Evolutionary conservation across 2,329 filamentous ascomycete genomes (phyloP).

Genomic region (Xylaria sp.): DNA sequence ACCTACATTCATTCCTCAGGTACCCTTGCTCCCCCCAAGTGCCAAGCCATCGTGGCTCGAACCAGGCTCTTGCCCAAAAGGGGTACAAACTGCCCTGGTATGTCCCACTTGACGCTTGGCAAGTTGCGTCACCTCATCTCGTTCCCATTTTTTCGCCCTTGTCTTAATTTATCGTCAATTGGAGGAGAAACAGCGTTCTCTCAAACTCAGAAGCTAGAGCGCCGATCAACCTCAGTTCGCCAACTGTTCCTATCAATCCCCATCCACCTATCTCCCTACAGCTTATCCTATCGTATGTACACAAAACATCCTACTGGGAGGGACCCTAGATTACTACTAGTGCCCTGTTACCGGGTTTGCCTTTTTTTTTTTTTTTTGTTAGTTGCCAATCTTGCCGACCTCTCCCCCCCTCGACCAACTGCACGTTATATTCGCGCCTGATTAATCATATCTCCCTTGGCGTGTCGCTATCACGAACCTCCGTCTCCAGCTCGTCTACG

Average conservation of each 20-base stretch:
- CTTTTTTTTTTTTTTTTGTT: background rate
- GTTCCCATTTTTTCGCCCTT: background rate
- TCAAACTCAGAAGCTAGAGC: slow-evolving; percentile 20
- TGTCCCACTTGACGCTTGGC: background rate
- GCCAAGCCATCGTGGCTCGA: slow-evolving; percentile 24
- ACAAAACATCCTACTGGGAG: too few relatives aligned
- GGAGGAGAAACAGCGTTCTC: background rate
- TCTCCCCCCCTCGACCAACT: too few relatives aligned
- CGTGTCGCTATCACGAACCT: background rate
- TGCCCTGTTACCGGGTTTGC: background rate
- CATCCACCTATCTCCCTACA: background rate
- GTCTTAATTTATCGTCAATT: slow-evolving; percentile 7
- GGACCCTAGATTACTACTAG: background rate
- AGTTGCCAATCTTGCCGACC: background rate
- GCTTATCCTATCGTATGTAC: too few relatives aligned
- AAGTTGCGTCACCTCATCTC: slow-evolving; percentile 20
- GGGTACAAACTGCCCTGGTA: background rate
- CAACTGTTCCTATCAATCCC: background rate
- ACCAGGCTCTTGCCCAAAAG: too few relatives aligned
- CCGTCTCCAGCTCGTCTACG: background rate
- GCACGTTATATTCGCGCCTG: too few relatives aligned
- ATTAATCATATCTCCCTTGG: too few relatives aligned
- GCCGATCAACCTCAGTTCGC: slow-evolving; percentile 20
- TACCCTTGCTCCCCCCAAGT: background rate
- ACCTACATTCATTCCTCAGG: too few relatives aligned